Percentiles rank a stretch among this genome's conserved stretches.
These are phyloP conservation scores for Solanum sejunctum DNA, from an alignment of 257 asterid genomes.

Conservation along the genomic window DNA sequence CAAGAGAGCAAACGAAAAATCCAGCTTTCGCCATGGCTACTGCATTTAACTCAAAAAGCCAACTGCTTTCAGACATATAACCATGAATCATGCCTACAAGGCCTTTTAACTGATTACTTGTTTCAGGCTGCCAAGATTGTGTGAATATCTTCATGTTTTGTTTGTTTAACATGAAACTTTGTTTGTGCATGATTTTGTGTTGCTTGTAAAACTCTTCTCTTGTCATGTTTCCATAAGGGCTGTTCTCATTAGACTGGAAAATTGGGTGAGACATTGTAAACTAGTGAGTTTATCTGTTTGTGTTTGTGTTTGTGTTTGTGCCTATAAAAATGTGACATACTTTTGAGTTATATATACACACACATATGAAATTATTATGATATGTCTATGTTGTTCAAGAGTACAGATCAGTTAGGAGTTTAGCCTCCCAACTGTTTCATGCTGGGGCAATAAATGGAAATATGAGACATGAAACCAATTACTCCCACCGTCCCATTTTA, in stretches of 20 bases:
- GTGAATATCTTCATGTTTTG: conserved; percentile 43
- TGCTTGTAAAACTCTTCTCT: conserved; percentile 50
- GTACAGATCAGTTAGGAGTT: neutral
- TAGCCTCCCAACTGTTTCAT: neutral
- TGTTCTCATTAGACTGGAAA: conserved; percentile 51
- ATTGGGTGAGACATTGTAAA: conserved; percentile 51
- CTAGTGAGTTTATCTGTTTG: neutral
- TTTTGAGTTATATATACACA: neutral
- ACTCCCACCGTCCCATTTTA: too few relatives aligned
- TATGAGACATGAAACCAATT: neutral
- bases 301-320: neutral
- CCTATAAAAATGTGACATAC: neutral
- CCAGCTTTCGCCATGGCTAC: conserved; percentile 70
- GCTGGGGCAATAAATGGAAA: neutral
- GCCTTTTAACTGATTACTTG: conserved; percentile 17
- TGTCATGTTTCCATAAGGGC: conserved; percentile 68
- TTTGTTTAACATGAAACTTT: conserved; percentile 45
- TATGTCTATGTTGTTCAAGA: neutral
- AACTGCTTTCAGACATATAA: conserved; percentile 65
- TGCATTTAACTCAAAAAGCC: conserved; percentile 71
- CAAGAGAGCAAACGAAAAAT: conserved; percentile 50
- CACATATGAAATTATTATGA: neutral
- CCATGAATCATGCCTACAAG: conserved; percentile 76
- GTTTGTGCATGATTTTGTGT: conserved; percentile 44
- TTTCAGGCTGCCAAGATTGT: conserved; percentile 58